Percentiles rank a stretch among this genome's conserved stretches.
phyloP scores from a whole-genome alignment of 805 yeast species.

The Starmerella roubikii region DNA sequence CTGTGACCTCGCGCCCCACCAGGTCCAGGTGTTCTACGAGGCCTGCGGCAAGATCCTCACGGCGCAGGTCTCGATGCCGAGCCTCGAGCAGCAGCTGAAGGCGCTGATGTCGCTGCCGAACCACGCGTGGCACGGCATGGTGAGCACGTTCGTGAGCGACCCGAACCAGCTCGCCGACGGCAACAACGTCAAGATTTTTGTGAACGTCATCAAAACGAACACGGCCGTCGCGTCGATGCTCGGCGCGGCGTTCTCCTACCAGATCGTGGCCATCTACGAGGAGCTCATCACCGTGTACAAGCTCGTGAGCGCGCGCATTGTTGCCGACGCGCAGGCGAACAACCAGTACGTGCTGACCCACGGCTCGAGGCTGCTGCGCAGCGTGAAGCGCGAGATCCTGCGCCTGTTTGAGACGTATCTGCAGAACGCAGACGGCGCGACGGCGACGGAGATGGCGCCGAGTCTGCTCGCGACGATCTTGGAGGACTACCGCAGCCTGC shows the following conservation, averaged over 20 bases:
- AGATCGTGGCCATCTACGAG: constrained; percentile 70
- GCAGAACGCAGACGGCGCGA: constrained; percentile 70
- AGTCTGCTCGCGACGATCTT: constrained; percentile 74
- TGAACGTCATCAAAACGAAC: constrained; percentile 88
- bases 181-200: constrained; percentile 83
- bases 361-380: constrained; percentile 88
- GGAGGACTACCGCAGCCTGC: constrained; percentile 76
- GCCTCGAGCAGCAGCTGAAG: constrained; percentile 52
- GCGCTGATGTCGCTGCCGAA: constrained; percentile 80
- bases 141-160: constrained; percentile 70
- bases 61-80: constrained; percentile 61
- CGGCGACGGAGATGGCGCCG: constrained; percentile 68
- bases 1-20: constrained; percentile 89
- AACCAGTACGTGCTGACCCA: constrained; percentile 86
- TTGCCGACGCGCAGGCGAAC: constrained; percentile 54
- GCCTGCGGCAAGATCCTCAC: constrained; percentile 91
- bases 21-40: constrained; percentile 92
- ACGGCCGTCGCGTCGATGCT: constrained; percentile 89
- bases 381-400: constrained; percentile 87
- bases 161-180: constrained; percentile 57
- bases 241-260: constrained; percentile 84
- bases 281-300: constrained; percentile 82
- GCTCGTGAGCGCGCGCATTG: constrained; percentile 74
- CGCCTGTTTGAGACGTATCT: constrained; percentile 80
- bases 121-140: constrained; percentile 85